Conservation (phyloP, 78 protist species). For the Dictyostelium capitatum region DNA sequence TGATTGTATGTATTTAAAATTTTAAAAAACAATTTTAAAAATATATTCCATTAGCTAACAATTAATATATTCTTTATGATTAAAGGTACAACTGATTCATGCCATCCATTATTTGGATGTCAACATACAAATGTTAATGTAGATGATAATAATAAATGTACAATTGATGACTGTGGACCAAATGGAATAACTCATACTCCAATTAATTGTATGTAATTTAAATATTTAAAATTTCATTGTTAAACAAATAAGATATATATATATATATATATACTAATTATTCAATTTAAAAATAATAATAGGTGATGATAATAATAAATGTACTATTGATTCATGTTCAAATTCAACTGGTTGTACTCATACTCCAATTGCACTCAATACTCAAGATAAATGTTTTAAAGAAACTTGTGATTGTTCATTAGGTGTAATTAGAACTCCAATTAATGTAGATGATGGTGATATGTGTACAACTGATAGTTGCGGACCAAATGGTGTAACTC, state of each 20-base stretch:
- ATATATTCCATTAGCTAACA: too few relatives aligned
- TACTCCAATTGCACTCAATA: constrained; percentile 24
- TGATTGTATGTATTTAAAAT: too few relatives aligned
- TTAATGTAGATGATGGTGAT: constrained; percentile 46
- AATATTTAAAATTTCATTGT: too few relatives aligned
- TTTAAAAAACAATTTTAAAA: too few relatives aligned
- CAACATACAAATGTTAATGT: constrained; percentile 9
- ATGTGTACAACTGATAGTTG: constrained; percentile 43
- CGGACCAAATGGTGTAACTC: background rate
- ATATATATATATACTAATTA: too few relatives aligned
- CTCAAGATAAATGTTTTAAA: constrained; percentile 7
- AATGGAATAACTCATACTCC: background rate
- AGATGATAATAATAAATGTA: constrained; percentile 41
- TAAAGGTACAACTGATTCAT: constrained; percentile 25
- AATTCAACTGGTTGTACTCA: constrained; percentile 25
- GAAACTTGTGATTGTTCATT: too few relatives aligned
- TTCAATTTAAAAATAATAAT: background rate
- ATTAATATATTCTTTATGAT: background rate
- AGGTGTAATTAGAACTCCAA: background rate
- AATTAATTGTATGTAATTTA: background rate
- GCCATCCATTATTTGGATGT: background rate
- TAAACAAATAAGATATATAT: too few relatives aligned
- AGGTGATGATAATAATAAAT: constrained; percentile 62
- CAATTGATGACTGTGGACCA: background rate
- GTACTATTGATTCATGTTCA: constrained; percentile 38